phyloP scores from a whole-genome alignment of 2,329 filamentous ascomycete genomes.

The Xylariales sp. region DNA sequence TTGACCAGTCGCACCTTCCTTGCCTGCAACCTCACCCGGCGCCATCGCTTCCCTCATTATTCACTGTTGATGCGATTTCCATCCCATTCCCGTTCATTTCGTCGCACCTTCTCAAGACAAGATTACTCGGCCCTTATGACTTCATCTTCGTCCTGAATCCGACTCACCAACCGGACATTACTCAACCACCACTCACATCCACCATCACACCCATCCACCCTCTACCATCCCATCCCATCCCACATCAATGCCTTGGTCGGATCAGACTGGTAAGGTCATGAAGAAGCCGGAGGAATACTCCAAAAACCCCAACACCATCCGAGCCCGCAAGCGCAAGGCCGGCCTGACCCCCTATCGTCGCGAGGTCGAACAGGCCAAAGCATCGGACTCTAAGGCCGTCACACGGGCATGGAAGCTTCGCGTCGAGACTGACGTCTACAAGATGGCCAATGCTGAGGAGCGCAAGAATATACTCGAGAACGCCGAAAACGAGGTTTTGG shows the following conservation, averaged over 20 bases:
- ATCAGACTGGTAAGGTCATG: neutral
- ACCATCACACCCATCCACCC: too few relatives aligned
- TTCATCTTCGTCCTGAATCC: too few relatives aligned
- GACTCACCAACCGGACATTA: too few relatives aligned
- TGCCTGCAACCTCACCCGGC: too few relatives aligned
- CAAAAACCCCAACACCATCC: constrained; percentile 20
- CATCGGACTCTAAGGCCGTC: constrained; percentile 19
- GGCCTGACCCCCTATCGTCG: constrained; percentile 11
- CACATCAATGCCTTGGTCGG: constrained; percentile 1
- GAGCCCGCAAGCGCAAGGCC: constrained; percentile 17
- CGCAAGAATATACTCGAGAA: constrained; percentile 11
- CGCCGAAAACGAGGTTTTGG: constrained; percentile 15
- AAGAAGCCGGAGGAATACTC: constrained; percentile 18
- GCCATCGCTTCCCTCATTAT: too few relatives aligned
- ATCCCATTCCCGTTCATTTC: too few relatives aligned
- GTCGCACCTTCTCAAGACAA: too few relatives aligned
- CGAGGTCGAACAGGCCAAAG: constrained; percentile 15
- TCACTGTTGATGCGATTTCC: too few relatives aligned
- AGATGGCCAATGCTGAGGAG: constrained; percentile 7
- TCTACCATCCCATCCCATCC: too few relatives aligned
- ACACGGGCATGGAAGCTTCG: constrained; percentile 13
- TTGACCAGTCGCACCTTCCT: too few relatives aligned
- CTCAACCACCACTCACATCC: too few relatives aligned
- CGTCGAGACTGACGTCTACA: constrained; percentile 9
- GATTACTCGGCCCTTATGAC: too few relatives aligned